phyloP scores from a whole-genome alignment of 2,329 filamentous ascomycete species.

The Colletotrichum filicis region DNA sequence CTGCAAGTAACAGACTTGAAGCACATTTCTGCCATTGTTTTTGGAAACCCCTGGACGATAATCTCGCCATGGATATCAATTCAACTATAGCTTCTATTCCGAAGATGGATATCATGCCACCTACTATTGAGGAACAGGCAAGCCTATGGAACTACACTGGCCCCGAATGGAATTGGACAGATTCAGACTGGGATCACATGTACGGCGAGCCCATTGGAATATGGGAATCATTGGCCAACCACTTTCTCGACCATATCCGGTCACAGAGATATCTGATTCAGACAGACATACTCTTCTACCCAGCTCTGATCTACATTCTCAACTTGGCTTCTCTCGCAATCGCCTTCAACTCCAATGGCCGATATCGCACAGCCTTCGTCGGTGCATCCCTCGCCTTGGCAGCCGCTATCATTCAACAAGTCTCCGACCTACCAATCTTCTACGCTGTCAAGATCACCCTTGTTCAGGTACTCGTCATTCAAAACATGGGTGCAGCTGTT shows the following conservation, averaged over 20 bases:
- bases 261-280: background rate
- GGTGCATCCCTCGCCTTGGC: background rate
- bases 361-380: background rate
- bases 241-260: background rate
- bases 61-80: background rate
- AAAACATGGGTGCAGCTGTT: constrained; percentile 14
- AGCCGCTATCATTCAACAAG: background rate
- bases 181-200: background rate
- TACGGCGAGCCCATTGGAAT: background rate
- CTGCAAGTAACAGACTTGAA: background rate
- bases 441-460: constrained; percentile 11
- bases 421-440: background rate
- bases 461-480: constrained; percentile 7
- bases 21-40: background rate
- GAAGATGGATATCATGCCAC: background rate
- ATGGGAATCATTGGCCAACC: background rate
- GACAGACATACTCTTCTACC: background rate
- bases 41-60: background rate
- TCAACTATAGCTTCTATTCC: background rate
- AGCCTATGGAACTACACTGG: background rate
- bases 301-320: background rate
- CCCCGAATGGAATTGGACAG: background rate
- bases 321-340: constrained; percentile 15
- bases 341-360: background rate
- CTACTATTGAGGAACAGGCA: background rate